Base-by-base conservation (phyloP, 352 stramenopile species). In the Phytophthora boehmeriae region DNA sequence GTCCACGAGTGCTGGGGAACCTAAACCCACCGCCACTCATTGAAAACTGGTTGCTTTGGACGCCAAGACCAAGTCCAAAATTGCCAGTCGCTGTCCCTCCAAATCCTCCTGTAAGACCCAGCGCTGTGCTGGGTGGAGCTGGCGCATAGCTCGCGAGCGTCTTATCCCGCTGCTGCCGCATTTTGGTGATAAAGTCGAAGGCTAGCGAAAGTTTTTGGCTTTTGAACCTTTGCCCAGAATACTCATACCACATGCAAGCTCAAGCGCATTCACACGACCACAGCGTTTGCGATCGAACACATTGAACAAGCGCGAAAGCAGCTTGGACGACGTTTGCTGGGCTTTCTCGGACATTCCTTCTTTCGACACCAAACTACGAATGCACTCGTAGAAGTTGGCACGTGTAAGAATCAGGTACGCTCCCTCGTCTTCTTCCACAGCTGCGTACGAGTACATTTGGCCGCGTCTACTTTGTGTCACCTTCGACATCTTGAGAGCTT, bases 111-210 rank as follows among this genome's bases (percentile, higher is more conserved):
- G 66, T 64, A 14, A 70, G 53, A 9, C 55, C 71, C 2, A 43
- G 34, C 8, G 56, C 53, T 28, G 61, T 72, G 36, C 62, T 78
- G 19, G 64, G 65, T 76, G 9, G 80, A 61, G 59, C 44, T 0
- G 64, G 64, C 13, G 75, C 76, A 60, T 87, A 94, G 38, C 85
- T 86, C 22, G 78, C 80, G 10, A 92, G 71, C 0, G 81, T 90
- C n/a, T 83, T 81, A 34, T 86, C 72, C 8, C 86, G 76, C 43
- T 94, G 83, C 30, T 91, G 78, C 2, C 82, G 70, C 80, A 96
- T 88, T 57, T 91, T 92, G 9, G 82, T 88, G 63, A 96, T 90
- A 36, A 96, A 92, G 9, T 96, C 88, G 42, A 96, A 96, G 5
- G 86, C 86, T 41, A 90, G 75, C 8, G 83, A 86, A 8, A 96